Base-by-base conservation (phyloP, 768 basidiomycete species). In the Saitozyma podzolica region DNA sequence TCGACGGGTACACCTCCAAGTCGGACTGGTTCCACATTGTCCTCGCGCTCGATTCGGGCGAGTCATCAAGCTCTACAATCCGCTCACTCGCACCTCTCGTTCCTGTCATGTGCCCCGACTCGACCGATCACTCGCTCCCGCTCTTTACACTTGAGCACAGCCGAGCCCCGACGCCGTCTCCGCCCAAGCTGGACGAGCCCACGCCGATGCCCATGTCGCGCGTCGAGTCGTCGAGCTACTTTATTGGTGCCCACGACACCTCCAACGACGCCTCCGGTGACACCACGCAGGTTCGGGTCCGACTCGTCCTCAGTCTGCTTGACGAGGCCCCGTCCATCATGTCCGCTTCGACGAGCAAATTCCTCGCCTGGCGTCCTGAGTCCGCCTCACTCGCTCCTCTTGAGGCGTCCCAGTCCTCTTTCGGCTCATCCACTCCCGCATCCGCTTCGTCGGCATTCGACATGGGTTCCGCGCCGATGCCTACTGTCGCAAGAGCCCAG, bases 401-500 rank as follows among this genome's bases (percentile, higher is more conserved):
- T 17, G 56, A 58, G 9, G 53, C 57, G 11, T 53, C 50, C 39
- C 41, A 53, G n/a, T 60, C 59, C 6, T 48, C 65, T 11, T 37
- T 65, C 10, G 64, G 58, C 40, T 62, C 59, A 11, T 47, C 56
- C 11, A 41, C 60, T 7, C 50, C 57, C n/a, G 57, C 61, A 11
- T 43, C 61, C 17, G 59, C 56, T 8, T 62, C 64, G 6, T 58
- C 59, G 13, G 43, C 45, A 3, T 40, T 39, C 7, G 58, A 60
- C 16, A 47, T n/a, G 41, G 42, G 19, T 40, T 19, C 14, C 8
- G 14, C 54, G 20, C 62, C 56, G 1, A 69, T 71, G 67, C 74
- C 74, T 8, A 75, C 74, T 9, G 67, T 75, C 4, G 74, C 69
- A 0, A 20, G 69, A 20, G 69, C 69, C 3, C 57, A 66, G 16